phyloP scores from a whole-genome alignment of 306 rosid species.

The Lathyrus tuberosus region DNA sequence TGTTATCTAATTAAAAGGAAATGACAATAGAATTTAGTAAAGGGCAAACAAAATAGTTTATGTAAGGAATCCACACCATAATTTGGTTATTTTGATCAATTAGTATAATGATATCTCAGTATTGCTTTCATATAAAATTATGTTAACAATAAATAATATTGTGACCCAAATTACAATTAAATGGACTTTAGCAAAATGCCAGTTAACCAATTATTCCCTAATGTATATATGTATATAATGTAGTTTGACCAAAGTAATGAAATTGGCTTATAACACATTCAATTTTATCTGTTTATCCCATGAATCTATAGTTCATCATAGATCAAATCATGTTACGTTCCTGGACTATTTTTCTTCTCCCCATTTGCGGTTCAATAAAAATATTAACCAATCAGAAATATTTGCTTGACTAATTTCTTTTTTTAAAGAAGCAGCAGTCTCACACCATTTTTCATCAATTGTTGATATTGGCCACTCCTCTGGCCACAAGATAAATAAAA shows the following conservation, averaged over 20 bases:
- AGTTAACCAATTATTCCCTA: slow-evolving; percentile 6
- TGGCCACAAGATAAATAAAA: slow-evolving; percentile 17
- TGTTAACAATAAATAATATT: background rate
- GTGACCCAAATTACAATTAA: slow-evolving; percentile 27
- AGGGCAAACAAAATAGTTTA: too few species aligned
- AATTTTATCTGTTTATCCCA: slow-evolving; percentile 17
- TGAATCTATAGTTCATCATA: too few species aligned
- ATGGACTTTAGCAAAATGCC: slow-evolving; percentile 19
- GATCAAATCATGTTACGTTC: slow-evolving; percentile 5
- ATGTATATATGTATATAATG: background rate
- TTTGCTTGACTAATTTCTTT: slow-evolving; percentile 13
- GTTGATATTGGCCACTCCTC: slow-evolving; percentile 23
- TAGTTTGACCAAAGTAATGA: slow-evolving; percentile 4
- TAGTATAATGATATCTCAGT: slow-evolving; percentile 1
- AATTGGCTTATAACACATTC: background rate
- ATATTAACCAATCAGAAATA: slow-evolving; percentile 15
- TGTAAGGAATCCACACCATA: too few species aligned
- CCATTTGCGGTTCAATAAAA: slow-evolving; percentile 1
- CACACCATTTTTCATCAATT: slow-evolving; percentile 25
- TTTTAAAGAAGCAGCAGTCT: slow-evolving; percentile 20
- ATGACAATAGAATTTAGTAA: too few species aligned
- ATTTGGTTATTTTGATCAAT: too few species aligned
- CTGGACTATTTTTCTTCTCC: background rate
- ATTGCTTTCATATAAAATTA: slow-evolving; percentile 14
- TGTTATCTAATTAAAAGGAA: too few species aligned